A percentile compares a stretch with the other conserved stretches of the same genome.
Conservation (phyloP, 1,139 yeast species). For the Hyphopichia buzzinii region DNA sequence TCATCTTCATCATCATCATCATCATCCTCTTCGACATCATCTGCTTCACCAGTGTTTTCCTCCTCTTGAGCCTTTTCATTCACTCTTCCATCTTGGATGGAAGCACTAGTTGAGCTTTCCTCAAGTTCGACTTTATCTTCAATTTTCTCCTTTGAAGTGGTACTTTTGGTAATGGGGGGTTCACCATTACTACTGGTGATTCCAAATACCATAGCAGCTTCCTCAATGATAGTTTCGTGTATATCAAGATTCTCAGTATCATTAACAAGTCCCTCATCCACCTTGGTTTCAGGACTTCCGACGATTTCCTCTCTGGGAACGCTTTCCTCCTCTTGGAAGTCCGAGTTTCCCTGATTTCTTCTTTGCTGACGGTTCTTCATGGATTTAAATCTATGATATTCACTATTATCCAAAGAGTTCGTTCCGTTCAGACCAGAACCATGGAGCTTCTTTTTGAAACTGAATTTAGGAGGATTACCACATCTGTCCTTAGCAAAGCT, state of each 20-base stretch:
- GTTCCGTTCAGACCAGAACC: neutral
- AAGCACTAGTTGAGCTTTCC: no score
- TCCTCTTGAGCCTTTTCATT: conserved; percentile 10
- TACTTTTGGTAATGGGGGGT: conserved; percentile 1
- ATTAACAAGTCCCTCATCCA: conserved; percentile 2
- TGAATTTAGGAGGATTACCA: conserved; percentile 47
- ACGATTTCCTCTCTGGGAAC: conserved; percentile 1
- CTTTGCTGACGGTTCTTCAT: neutral
- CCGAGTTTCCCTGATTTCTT: neutral
- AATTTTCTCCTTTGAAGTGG: conserved; percentile 1
- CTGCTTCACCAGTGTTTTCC: conserved; percentile 7
- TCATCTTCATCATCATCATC: conserved; percentile 23
- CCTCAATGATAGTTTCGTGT: conserved; percentile 35
- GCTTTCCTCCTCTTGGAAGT: neutral
- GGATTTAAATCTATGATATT: conserved; percentile 5
- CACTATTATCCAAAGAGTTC: conserved; percentile 1
- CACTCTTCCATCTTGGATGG: conserved; percentile 6
- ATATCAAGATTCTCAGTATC: conserved; percentile 5
- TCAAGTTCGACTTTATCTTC: no score
- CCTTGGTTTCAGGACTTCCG: conserved; percentile 7
- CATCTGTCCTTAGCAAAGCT: conserved; percentile 50
- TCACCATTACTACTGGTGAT: conserved; percentile 27
- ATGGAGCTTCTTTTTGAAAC: conserved; percentile 31
- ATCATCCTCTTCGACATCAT: conserved; percentile 12
- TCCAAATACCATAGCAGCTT: conserved; percentile 49